Percentiles rank a stretch among this genome's conserved stretches.
Conservation (phyloP, 257 asterid species). For the Paulownia fortunei region DNA sequence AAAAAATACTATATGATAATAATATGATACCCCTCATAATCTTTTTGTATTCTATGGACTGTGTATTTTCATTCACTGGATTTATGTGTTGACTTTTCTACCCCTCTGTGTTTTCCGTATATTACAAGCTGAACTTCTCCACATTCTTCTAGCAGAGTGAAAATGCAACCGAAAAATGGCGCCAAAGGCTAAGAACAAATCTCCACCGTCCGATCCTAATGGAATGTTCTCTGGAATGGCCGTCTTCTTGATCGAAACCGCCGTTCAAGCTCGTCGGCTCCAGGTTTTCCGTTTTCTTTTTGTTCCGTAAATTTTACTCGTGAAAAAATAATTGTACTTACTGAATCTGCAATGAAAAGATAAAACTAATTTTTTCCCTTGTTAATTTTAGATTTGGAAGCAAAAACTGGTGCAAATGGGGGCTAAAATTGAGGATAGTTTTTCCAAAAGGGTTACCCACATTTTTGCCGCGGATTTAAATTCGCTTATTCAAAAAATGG, state of each 20-base stretch:
- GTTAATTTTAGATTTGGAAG: slow-evolving; percentile 78
- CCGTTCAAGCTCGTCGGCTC: slow-evolving; percentile 74
- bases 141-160: slow-evolving; percentile 5
- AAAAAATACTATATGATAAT: too few relatives aligned
- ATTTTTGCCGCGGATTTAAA: slow-evolving; percentile 65
- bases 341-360: slow-evolving; percentile 13
- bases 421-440: slow-evolving; percentile 54
- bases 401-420: slow-evolving; percentile 88
- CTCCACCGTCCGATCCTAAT: slow-evolving; percentile 75
- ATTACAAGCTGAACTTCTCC: not conserved
- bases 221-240: slow-evolving; percentile 83
- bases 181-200: slow-evolving; percentile 68
- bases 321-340: not conserved
- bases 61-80: not conserved
- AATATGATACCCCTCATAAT: too few relatives aligned
- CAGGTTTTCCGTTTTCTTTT: slow-evolving; percentile 50
- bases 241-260: slow-evolving; percentile 60
- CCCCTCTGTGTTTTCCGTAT: not conserved
- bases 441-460: slow-evolving; percentile 65
- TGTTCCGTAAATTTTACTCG: not conserved
- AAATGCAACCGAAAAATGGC: slow-evolving; percentile 55
- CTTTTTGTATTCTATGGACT: too few relatives aligned
- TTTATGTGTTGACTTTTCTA: not conserved
- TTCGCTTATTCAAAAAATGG: slow-evolving; percentile 52
- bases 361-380: not conserved